Conservation (phyloP, 257 asterid species). For the Scutellaria baicalensis region DNA sequence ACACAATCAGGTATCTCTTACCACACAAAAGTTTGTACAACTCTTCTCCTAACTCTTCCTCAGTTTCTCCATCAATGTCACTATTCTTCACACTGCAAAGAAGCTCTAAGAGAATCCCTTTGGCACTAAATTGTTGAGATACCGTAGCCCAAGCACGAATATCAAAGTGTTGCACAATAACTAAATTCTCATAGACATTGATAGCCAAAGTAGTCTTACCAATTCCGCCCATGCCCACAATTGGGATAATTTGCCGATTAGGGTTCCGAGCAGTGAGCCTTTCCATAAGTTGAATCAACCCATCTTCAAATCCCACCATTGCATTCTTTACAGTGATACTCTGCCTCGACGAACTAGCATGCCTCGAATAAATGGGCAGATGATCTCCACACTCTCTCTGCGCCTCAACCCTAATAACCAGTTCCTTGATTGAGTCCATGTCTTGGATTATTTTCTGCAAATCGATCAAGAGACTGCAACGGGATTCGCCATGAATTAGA, state of each 20-base stretch:
- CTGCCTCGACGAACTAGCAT: background rate
- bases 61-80: background rate
- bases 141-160: background rate
- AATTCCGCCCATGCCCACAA: conserved; percentile 3
- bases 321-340: background rate
- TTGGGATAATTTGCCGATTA: background rate
- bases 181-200: background rate
- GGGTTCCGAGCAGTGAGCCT: background rate
- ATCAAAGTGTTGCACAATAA: background rate
- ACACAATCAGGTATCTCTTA: background rate
- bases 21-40: background rate
- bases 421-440: background rate
- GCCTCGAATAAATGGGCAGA: background rate
- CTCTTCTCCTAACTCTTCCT: background rate
- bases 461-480: background rate
- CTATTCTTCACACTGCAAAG: background rate
- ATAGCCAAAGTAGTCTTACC: conserved; percentile 4
- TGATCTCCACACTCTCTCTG: background rate
- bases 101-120: background rate
- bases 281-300: background rate
- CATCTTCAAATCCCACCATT: conserved; percentile 3
- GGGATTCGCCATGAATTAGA: background rate
- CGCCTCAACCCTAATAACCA: background rate
- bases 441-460: background rate
- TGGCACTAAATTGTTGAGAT: background rate